Evolutionary conservation across 805 yeast genomes (phyloP).

Genomic region (Wickerhamiella dianesei): DNA sequence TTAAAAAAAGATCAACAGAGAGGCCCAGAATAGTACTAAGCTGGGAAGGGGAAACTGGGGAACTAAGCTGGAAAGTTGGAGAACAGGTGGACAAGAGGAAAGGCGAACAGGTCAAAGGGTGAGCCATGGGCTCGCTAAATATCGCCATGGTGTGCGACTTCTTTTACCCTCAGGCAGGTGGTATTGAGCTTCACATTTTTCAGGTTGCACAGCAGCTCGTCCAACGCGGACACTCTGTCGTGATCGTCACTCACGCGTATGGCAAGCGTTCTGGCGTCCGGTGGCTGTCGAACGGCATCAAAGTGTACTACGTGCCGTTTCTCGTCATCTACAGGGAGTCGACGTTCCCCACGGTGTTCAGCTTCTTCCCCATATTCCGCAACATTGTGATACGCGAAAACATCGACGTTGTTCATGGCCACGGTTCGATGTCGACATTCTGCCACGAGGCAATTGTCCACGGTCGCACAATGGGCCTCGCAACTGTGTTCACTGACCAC

Average conservation of each 20-base stretch:
- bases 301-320: conserved; percentile 83
- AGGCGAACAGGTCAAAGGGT: too few species aligned
- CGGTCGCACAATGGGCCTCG: conserved; percentile 82
- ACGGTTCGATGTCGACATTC: conserved; percentile 74
- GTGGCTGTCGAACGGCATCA: conserved; percentile 74
- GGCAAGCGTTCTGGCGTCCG: conserved; percentile 73
- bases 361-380: conserved; percentile 72
- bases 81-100: too few species aligned
- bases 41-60: too few species aligned
- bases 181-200: conserved; percentile 89
- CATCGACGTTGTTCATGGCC: conserved; percentile 88
- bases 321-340: conserved; percentile 69
- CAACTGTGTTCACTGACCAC: conserved; percentile 90
- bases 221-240: conserved; percentile 68
- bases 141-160: conserved; percentile 78
- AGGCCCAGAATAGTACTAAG: too few species aligned
- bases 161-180: conserved; percentile 97
- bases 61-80: too few species aligned
- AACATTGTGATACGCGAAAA: conserved; percentile 74
- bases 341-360: conserved; percentile 79
- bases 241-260: conserved; percentile 81
- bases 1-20: too few species aligned
- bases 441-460: conserved; percentile 90
- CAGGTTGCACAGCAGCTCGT: conserved; percentile 72
- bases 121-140: neutral